Base-by-base conservation (phyloP, 2,329 filamentous ascomycete species). In the Cordyceps farinosa region DNA sequence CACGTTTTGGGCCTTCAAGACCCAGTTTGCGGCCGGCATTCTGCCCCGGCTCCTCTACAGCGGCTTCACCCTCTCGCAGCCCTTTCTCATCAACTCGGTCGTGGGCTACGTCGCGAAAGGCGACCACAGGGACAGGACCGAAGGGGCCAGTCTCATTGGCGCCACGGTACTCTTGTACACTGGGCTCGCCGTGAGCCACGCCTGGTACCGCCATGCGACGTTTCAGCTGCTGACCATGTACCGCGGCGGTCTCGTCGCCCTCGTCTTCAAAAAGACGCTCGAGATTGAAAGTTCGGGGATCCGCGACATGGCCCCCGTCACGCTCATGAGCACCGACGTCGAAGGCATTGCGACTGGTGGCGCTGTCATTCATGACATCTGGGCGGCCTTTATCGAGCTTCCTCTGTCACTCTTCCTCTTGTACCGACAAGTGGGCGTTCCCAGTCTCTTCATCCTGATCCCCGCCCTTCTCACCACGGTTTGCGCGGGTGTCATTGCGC, bases 261-360 rank as follows among this genome's bases (percentile, higher is more conserved):
- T 84, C 66, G 78, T 87, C 2, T 86, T 81, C 67, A 75, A 77
- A 22, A 80, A 81, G 66, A 80, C 79, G 0, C 63, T 80, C 1
- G 66, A 69, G 0, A 65, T 79, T 17, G 70, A 70, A 11, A 68
- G 70, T 0, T 65, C 69, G 0, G 65, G 69, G 1, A 68, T 73
- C 30, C 61, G 45, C 30, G 76, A 78, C 29, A 71, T 73, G 1
- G 74, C 74, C 1, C 73, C 79, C 1, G 67, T 79, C 5, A 81
- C 79, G 1, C 70, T 81, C 8, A 82, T 82, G 78, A 78, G 75
- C 17, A 76, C 78, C 1, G 79, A 81, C 59, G 74, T 82, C 6
- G 78, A 79, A 9, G 66, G 65, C 0, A 72, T 78, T 9, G 67
- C 69, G 1, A 58, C 63, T 9, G 70, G 71, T 5, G 65, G 72